Base-by-base conservation (phyloP, 2,329 filamentous ascomycete species). In the Fusarium sp. region DNA sequence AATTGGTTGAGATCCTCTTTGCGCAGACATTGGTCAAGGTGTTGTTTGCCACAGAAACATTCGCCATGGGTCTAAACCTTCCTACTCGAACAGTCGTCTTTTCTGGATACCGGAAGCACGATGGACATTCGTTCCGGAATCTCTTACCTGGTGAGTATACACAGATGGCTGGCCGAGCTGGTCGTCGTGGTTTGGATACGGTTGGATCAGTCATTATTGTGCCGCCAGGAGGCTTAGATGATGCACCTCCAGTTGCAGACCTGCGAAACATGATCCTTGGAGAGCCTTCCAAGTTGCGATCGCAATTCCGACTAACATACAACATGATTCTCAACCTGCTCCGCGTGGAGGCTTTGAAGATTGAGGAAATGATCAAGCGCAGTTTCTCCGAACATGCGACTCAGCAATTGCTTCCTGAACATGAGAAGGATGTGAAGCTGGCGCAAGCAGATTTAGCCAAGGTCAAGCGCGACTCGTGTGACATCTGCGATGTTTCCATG, bases 301-400 rank as follows among this genome's bases (percentile, higher is more conserved):
- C 95, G 7, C 96, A 99, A 77, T 99, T 99, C 85, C 90, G 96
- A 65, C 86, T 99, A 50, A 99, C 97, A 0, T 99, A 99, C 85
- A 99, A 98, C 82, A 99, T 99, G 96, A 99, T 99, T 65, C 85
- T 99, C 31, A 99, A 98, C 77, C 85, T 99, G 34, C 86, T 99
- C 51, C 92, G 96, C 37, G 96, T 99, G 3, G 96, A 99, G 80
- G 96, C 96, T 3, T 83, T 99, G 71, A 98, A 98, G 83, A 98
- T 99, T 73, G 96, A 99, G 79, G 96, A 99, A 82, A 99, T 99
- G 96, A 99, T 99, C 85, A 99, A 99, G 87, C 92, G 96, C 71
- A 98, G 95, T 79, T 99, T 99, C 85, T 98, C 95, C 55, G 96
- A 99, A 80, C 96, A 99, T 81, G 95, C 95, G 27, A 98, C 95